Conservation (phyloP, 2,329 filamentous ascomycete species). For the Fusarium papillatum region DNA sequence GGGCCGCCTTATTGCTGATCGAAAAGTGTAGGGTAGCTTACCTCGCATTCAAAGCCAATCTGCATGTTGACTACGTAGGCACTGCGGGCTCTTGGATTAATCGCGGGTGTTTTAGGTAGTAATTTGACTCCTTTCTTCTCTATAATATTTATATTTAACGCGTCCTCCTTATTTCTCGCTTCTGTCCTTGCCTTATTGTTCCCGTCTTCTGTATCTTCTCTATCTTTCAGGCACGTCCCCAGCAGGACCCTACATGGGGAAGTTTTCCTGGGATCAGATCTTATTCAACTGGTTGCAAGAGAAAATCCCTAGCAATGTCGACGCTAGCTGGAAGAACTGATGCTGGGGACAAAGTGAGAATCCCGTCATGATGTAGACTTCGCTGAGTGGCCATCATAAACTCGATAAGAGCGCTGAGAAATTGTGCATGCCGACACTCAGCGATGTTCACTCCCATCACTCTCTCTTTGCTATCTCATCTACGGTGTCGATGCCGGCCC, state of each 20-base stretch:
- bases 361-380: not conserved
- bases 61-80: too few species aligned
- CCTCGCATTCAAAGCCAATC: not conserved
- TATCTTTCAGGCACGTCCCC: not conserved
- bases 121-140: not conserved
- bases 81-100: too few species aligned
- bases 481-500: not conserved
- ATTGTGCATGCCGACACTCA: too few species aligned
- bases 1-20: too few species aligned
- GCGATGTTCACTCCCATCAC: not conserved
- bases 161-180: not conserved
- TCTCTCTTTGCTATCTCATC: not conserved
- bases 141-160: not conserved
- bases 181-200: not conserved
- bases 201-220: accelerated
- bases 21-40: too few species aligned
- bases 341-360: too few species aligned
- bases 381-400: not conserved
- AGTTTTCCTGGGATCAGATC: too few species aligned
- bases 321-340: not conserved
- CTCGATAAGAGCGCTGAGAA: not conserved
- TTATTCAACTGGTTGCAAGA: not conserved
- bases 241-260: too few species aligned
- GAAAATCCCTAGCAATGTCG: not conserved
- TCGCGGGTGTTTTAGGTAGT: not conserved